These are phyloP conservation scores for Colletotrichum neosansevieriae DNA, from an alignment of 2,329 filamentous ascomycete genomes.

Conservation along the genomic window DNA sequence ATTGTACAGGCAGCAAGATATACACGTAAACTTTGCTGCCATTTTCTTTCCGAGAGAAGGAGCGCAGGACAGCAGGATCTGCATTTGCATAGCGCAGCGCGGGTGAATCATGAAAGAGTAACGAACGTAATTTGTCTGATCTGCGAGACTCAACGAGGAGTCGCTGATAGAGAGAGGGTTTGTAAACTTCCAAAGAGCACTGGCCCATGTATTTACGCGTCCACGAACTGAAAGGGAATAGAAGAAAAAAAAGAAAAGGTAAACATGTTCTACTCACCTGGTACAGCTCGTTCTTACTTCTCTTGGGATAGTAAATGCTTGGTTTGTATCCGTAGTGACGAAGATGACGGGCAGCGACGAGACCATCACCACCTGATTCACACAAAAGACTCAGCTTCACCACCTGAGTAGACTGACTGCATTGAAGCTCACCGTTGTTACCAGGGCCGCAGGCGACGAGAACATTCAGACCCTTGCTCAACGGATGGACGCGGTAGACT, in stretches of 20 bases:
- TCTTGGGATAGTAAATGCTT: constrained; percentile 92
- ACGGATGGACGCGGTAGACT: constrained; percentile 90
- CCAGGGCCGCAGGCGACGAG: constrained; percentile 92
- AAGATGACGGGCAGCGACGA: constrained; percentile 93
- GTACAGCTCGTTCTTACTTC: constrained; percentile 90
- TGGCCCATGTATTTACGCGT: constrained; percentile 25
- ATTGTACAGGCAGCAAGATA: constrained; percentile 16
- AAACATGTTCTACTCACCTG: constrained; percentile 64
- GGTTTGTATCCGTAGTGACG: constrained; percentile 92
- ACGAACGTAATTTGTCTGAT: background rate
- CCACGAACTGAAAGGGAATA: constrained; percentile 22
- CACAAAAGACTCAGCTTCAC: background rate
- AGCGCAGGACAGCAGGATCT: constrained; percentile 16
- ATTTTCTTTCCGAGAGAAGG: constrained; percentile 30
- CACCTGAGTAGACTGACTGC: background rate
- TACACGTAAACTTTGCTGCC: constrained; percentile 16
- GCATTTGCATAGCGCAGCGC: constrained; percentile 31
- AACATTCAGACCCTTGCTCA: constrained; percentile 75
- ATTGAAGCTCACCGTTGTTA: constrained; percentile 68
- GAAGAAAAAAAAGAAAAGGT: constrained; percentile 8
- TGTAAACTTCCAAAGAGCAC: background rate
- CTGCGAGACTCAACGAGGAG: constrained; percentile 21
- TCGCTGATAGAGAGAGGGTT: constrained; percentile 32
- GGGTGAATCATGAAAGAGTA: constrained; percentile 2
- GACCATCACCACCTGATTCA: constrained; percentile 83